phyloP scores from a whole-genome alignment of 2,329 filamentous ascomycete species.

The Exophiala bonariae region DNA sequence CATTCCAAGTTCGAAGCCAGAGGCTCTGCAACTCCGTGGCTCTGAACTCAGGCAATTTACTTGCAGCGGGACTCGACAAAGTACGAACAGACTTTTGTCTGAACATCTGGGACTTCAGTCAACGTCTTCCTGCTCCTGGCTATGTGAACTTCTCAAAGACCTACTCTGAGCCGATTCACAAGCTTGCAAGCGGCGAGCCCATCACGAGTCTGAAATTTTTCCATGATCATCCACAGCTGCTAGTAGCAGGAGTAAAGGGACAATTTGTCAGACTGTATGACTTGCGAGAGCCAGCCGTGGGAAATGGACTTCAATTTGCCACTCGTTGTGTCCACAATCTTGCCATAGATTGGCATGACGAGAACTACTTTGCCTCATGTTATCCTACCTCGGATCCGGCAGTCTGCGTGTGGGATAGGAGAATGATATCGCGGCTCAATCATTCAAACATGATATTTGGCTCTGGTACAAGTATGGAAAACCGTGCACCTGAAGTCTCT shows the following conservation, averaged over 20 bases:
- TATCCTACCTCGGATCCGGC: slow-evolving; percentile 55
- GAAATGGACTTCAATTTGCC: slow-evolving; percentile 47
- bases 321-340: slow-evolving; percentile 65
- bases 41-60: slow-evolving; percentile 56
- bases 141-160: slow-evolving; percentile 25
- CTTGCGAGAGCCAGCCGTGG: slow-evolving; percentile 47
- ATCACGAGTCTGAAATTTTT: slow-evolving; percentile 68
- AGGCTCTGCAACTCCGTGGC: slow-evolving; percentile 66
- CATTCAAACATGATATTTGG: slow-evolving; percentile 35
- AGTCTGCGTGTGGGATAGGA: slow-evolving; percentile 64
- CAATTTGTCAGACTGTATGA: slow-evolving; percentile 64
- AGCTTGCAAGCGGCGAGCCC: slow-evolving; percentile 61
- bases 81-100: slow-evolving; percentile 65
- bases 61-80: slow-evolving; percentile 63
- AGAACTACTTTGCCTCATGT: slow-evolving; percentile 65
- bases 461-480: slow-evolving; percentile 31
- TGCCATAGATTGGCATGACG: slow-evolving; percentile 63
- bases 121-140: slow-evolving; percentile 40
- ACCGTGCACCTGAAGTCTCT: slow-evolving; percentile 46
- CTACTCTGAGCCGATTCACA: slow-evolving; percentile 52
- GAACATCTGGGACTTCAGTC: slow-evolving; percentile 64
- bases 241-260: slow-evolving; percentile 61
- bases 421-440: slow-evolving; percentile 44
- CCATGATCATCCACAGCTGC: slow-evolving; percentile 57
- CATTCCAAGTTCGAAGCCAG: slow-evolving; percentile 62